Evolutionary conservation across 257 asterid genomes (phyloP), one percentile per base, ranked within the genome.

Genomic region (Petunia axillaris): DNA sequence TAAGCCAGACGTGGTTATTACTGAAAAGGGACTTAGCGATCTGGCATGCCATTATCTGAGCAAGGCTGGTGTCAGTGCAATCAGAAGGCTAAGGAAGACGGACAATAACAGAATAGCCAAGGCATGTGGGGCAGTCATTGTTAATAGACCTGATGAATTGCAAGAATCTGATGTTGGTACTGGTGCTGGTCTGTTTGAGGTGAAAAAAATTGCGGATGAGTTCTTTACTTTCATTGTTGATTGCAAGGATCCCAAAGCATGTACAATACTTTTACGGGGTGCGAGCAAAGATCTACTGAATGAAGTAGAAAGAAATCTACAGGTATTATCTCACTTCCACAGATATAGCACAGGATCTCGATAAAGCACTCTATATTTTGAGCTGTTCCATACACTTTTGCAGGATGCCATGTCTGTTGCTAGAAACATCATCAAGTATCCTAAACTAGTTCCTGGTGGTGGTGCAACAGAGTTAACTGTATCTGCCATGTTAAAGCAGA

Each of bases 341-440:
- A 48, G n/a, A 39, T 48, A 10, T 71, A 48, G 11, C 77, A 48
- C 58, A 70, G 54, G 60, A 71, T 48, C n/a, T 41, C 25, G 48
- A 16, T 48, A 25, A 35, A 10, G 52, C 16, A 0, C 60, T 25
- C 35, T 71, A 36, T 71, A 36, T 71, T 5, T 71, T 71, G 60
- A 71, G 44, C 77, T 5, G 60, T 15, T 71, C 41, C 77, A 48
- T 71, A 58, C 84, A 38, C 60, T 38, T 80, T 58, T 81, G 75
- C 87, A 96, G 99, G 99, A 96, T 85, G 99, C 99, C 16, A 90
- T 91, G 97, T 92, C 97, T 70, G 99, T 92, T 46, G 97, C 99
- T 77, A 94, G 98, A 85, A 96, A 96, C 85, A 94, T 96, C 57
- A 87, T 96, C 46, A 94, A 96, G 85, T 89, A 91, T 83, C 98